Evolutionary conservation across 2,329 filamentous ascomycete species (phyloP), one percentile per base, ranked within the genome.

Genomic region (Didymella pinodella): DNA sequence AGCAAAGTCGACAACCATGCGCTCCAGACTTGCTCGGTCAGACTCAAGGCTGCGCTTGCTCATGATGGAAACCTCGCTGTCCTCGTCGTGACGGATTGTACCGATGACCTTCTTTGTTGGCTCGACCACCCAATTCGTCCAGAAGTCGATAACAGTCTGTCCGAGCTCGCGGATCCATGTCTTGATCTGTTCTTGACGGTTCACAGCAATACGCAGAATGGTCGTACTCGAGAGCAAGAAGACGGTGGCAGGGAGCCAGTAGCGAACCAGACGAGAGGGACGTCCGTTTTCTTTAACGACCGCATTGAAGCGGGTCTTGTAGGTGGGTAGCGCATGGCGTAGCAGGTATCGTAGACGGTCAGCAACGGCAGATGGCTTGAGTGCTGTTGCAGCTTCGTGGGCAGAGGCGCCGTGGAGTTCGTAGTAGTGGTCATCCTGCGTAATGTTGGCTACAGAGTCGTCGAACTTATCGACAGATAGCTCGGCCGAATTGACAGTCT

Each of bases 1-100:
- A 4, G 93, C 91, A 80, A 99, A 99, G 67, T 98, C 95, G 36
- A 99, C 90, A 4, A 99, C 96, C 95, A 99, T 99, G 47, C 95
- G 89, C 77, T 99, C 94, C 31, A 99, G 81, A 72, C 93, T 97
- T 53, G 93, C 92, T 31, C 92, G 88, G 74, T 99, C 95, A 1
- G 93, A 93, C 74, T 90, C 89, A 22, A 99, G 84, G 66, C 93
- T 97, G 66, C 94, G 90, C 59, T 92, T 91, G 79, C 93, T 97
- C 90, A 99, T 95, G 65, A 99, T 91, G 44, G 94, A 95, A 65
- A 99, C 94, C 74, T 98, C 94, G 73, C 92, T 97, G 66, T 88
- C 90, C 69, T 91, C 88, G 70, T 98, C 92, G 75, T 98, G 95
- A 5, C 94, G 88, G 66, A 99, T 98, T 0, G 95, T 99, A 48